Base-by-base conservation (phyloP, 2,329 filamentous ascomycete species). In the Neofusicoccum ribis region DNA sequence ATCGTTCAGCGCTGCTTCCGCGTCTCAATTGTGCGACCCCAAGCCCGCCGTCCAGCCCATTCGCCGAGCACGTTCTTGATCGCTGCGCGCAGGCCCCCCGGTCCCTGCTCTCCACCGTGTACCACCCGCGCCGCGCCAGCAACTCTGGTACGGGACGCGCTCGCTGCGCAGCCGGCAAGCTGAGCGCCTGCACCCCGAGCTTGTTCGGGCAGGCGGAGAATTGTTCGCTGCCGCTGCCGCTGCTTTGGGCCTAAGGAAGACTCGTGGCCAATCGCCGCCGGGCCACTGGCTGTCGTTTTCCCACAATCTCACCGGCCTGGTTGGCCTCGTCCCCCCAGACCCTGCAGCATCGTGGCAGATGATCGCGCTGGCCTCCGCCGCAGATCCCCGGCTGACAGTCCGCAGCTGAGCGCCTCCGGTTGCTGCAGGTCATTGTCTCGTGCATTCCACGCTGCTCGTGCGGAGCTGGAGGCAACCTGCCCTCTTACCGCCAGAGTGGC, bases 261-360 rank as follows among this genome's bases (percentile, higher is more conserved):
- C 46, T 51, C 49, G 12, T 9, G 27, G 49, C 23, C 49, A 51
- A 9, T 36, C 34, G 34, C 23, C 23, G 23, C 23, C 23, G 23
- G 23, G 23, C 23, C 23, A 23, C 23, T 23, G 23, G 23, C 23
- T 23, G 23, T 12, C n/a, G 5, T 8, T 5, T 9, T 14, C 31
- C 34, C 8, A 54, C 17, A 20, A 49, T 49, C 46, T 49, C 46
- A 20, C 52, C 11, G 36, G 11, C 52, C 6, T 43, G 52, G 36
- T 37, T 23, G 20, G 52, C 52, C 51, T 41, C 8, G 36, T 12
- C 15, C 27, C 8, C 27, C 20, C 15, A 47, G 54, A 36, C 54
- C 54, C 54, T 59, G 39, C 50, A 52, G 52, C 52, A 58, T 58
- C 52, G 56, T 47, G 56, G 56, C 56, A 60, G 56, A 60, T 60